Evolutionary conservation across 306 rosid genomes (phyloP), one percentile per base, ranked within the genome.

Genomic region (Vicia faba): DNA sequence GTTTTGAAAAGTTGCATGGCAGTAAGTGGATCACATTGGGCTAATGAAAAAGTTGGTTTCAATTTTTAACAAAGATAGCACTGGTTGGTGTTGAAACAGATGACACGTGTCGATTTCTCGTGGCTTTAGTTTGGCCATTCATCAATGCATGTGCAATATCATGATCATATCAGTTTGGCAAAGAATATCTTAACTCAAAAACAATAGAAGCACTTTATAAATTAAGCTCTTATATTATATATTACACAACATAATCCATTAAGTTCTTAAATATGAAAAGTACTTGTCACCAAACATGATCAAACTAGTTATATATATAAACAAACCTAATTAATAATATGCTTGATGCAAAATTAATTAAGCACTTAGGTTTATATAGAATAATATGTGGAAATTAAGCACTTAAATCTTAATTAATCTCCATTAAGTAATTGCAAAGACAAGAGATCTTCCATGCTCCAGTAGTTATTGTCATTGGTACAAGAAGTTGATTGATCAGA

Each of bases 381-480:
- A 53, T 53, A 49, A 43, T 6, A 46, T 2, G 53, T 13, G 5
- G 38, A 7, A 33, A 33, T 33, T 1, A 33, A 33, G 38, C n/a
- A 25, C n/a, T 55, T 55, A 14, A n/a, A 5, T 40, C 36, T 57
- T 57, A 55, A 25, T 55, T 55, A 57, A 57, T 57, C 63, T 14
- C 63, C 63, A 57, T 57, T 57, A 29, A 57, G 63, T 57, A 57
- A 31, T 57, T 57, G 63, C 23, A 29, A n/a, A 8, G 63, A 57
- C 63, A 57, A 14, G 41, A 57, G 35, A 57, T 57, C 63, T 29
- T 57, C 63, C 63, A 57, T 29, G 63, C 43, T 29, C 63, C 63
- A 57, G 20, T 57, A 57, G 23, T 57, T 57, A n/a, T 57, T 57
- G 3, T 57, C 63, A 57, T 57, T 57, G 23, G 41, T n/a, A 29